Evolutionary conservation across 2,329 filamentous ascomycete genomes (phyloP).

Genomic region (Xylaria sp.): DNA sequence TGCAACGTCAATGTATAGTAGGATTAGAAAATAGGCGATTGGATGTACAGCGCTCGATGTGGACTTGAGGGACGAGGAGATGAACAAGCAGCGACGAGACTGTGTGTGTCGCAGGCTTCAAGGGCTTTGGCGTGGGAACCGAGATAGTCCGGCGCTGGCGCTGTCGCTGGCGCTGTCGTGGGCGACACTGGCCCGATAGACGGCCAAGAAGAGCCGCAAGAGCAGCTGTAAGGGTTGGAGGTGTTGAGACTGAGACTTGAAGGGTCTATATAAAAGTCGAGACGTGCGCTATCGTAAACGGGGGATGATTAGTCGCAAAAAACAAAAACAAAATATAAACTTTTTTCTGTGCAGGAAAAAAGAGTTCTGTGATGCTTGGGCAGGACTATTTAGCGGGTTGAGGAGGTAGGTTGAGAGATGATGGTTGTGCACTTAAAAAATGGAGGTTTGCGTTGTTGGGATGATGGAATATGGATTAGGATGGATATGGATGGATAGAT

Average conservation of each 20-base stretch:
- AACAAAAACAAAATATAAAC: slow-evolving; percentile 17
- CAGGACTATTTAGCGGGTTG: neutral
- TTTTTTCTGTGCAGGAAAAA: slow-evolving; percentile 12
- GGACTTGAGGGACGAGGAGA: slow-evolving; percentile 13
- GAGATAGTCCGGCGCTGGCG: slow-evolving; percentile 1
- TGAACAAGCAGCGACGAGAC: slow-evolving; percentile 1
- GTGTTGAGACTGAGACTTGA: neutral
- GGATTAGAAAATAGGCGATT: neutral
- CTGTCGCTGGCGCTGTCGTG: slow-evolving; percentile 5
- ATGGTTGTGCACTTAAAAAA: slow-evolving; percentile 22
- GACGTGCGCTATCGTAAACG: slow-evolving; percentile 17
- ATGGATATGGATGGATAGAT: slow-evolving; percentile 18
- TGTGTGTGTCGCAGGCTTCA: slow-evolving; percentile 13
- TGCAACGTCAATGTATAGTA: slow-evolving; percentile 7
- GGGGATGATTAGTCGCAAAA: slow-evolving; percentile 6
- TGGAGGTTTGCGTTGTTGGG: neutral
- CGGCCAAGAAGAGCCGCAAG: slow-evolving; percentile 4
- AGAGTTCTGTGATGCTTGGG: slow-evolving; percentile 1
- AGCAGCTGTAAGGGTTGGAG: neutral
- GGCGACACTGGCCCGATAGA: slow-evolving; percentile 24
- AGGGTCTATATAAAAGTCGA: neutral
- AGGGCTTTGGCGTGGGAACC: neutral
- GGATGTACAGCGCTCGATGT: slow-evolving; percentile 3
- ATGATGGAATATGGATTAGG: too few relatives aligned
- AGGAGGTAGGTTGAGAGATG: slow-evolving; percentile 23